Percentiles rank a stretch among this genome's conserved stretches.
Conservation (phyloP, 176 grass and related monocot genomes). For the Paspalum notatum region DNA sequence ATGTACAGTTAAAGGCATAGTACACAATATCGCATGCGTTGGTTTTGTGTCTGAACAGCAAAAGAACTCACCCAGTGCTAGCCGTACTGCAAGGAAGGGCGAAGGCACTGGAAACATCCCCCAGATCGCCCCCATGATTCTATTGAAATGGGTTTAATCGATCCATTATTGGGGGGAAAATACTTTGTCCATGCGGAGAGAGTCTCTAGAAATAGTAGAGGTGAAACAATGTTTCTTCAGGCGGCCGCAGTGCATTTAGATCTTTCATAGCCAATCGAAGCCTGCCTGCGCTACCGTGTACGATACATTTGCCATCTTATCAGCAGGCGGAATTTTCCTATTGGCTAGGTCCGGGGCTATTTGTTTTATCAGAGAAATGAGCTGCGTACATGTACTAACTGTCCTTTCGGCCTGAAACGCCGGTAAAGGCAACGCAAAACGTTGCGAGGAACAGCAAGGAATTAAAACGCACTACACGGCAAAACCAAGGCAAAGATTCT, state of each 20-base stretch:
- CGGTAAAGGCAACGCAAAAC: conserved; percentile 24
- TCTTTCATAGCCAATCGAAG: conserved; percentile 2
- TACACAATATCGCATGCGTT: conserved; percentile 58
- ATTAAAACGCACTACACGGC: neutral
- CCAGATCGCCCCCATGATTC: neutral
- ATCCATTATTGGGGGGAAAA: neutral
- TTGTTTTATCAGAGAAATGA: conserved; percentile 23
- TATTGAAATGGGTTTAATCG: neutral
- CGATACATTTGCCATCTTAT: conserved; percentile 36
- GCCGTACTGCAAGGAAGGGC: neutral
- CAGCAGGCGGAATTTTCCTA: conserved; percentile 11
- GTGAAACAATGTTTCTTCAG: conserved; percentile 4
- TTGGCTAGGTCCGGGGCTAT: neutral
- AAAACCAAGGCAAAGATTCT: conserved; percentile 39
- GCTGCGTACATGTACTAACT: conserved; percentile 35
- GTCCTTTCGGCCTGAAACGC: conserved; percentile 29
- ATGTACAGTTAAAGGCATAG: conserved; percentile 1
- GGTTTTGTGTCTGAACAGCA: conserved; percentile 7
- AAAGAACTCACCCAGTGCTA: neutral
- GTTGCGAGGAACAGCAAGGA: neutral
- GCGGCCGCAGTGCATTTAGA: conserved; percentile 19
- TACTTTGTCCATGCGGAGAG: neutral
- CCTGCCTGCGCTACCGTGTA: neutral
- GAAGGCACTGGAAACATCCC: neutral
- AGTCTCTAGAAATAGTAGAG: neutral